Evolutionary conservation across 2,329 filamentous ascomycete species (phyloP).

Genomic region (Colletotrichum sojae): DNA sequence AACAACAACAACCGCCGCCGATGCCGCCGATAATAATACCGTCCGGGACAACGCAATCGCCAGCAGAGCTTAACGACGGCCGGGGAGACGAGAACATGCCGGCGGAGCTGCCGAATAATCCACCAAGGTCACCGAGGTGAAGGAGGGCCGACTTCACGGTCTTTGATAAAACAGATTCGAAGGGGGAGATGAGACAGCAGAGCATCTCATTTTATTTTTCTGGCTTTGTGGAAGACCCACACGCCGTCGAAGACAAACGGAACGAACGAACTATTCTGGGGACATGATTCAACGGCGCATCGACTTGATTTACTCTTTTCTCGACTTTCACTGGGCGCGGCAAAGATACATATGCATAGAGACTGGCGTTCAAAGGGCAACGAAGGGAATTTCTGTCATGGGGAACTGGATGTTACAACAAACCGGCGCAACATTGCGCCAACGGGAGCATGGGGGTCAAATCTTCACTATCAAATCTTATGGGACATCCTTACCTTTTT

Average conservation of each 20-base stretch:
- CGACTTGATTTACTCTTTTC: not conserved
- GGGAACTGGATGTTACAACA: too few species aligned
- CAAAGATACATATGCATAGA: constrained; percentile 38
- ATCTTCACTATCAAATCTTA: not conserved
- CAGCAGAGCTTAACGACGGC: constrained; percentile 37
- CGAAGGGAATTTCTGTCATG: not conserved
- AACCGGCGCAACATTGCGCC: constrained; percentile 14
- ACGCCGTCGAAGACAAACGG: constrained; percentile 1
- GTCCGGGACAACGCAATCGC: constrained; percentile 23
- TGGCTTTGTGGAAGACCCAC: too few species aligned
- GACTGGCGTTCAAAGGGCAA: constrained; percentile 25
- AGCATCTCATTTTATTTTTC: not conserved
- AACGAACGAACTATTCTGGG: constrained; percentile 11
- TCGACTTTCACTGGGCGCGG: constrained; percentile 11
- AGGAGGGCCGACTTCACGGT: not conserved
- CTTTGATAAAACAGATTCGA: not conserved
- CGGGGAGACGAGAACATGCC: constrained; percentile 36
- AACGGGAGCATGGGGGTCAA: not conserved
- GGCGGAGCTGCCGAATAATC: constrained; percentile 39
- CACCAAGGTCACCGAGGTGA: constrained; percentile 35
- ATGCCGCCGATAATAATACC: not conserved
- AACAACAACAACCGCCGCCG: not conserved
- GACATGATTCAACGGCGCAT: constrained; percentile 19
- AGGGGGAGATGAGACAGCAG: not conserved
- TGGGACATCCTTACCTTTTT: not conserved